Percentiles rank a stretch among this genome's conserved stretches.
phyloP scores from a whole-genome alignment of 176 grass and related monocot species.

The Dendrocalamus sinicus region DNA sequence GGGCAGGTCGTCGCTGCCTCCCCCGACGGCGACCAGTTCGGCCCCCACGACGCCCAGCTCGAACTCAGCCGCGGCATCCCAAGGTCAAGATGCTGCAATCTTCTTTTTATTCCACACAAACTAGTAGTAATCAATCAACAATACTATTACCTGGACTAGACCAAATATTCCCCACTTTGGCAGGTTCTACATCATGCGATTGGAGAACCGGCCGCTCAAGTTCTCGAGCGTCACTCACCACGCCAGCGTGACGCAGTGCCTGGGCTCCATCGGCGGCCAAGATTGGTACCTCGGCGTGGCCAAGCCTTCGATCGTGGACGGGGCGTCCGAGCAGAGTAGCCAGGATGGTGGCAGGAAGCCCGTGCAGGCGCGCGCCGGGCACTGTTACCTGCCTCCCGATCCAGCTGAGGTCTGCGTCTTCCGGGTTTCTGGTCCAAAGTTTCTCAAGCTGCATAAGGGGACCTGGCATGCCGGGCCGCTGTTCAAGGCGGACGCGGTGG shows the following conservation, averaged over 20 bases:
- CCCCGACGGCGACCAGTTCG: conserved; percentile 79
- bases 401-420: conserved; percentile 79
- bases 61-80: conserved; percentile 88
- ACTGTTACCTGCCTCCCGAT: conserved; percentile 70
- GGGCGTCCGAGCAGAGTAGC: conserved; percentile 37
- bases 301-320: conserved; percentile 71
- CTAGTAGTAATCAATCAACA: not conserved
- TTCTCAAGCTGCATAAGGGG: conserved; percentile 83
- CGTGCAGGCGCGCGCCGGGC: conserved; percentile 55
- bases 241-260: conserved; percentile 92
- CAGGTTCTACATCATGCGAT: conserved; percentile 85
- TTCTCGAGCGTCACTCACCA: conserved; percentile 89
- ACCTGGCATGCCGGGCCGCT: conserved; percentile 95
- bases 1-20: conserved; percentile 81
- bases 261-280: conserved; percentile 76
- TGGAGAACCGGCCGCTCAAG: conserved; percentile 59
- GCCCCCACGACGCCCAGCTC: conserved; percentile 86
- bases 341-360: conserved; percentile 42
- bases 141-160: not conserved
- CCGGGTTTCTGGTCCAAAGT: conserved; percentile 77
- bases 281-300: conserved; percentile 92
- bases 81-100: conserved; percentile 39
- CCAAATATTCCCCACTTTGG: not conserved
- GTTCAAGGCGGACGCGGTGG: conserved; percentile 71
- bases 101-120: not conserved